phyloP scores from a whole-genome alignment of 139 green algal species.

The Yamagishiella unicocca region DNA sequence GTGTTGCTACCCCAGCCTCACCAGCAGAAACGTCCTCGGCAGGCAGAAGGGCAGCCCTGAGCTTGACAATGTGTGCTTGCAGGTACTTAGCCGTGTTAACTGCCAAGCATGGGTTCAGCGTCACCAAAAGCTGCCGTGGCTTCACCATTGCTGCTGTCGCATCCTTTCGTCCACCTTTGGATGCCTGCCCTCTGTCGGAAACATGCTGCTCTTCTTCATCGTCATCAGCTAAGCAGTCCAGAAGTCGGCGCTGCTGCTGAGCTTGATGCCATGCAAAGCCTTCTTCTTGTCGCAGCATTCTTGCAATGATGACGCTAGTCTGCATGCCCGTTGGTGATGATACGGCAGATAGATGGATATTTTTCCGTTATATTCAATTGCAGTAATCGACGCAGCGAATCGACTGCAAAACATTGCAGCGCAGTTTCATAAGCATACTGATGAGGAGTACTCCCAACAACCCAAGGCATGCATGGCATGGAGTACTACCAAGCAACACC shows the following conservation, averaged over 20 bases:
- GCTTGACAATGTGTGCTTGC: background rate
- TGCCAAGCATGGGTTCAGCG: slow-evolving; percentile 29
- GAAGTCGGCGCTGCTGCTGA: background rate
- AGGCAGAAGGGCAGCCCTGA: background rate
- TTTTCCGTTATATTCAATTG: background rate
- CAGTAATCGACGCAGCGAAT: background rate
- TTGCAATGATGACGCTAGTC: background rate
- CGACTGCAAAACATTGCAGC: background rate
- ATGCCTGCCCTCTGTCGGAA: background rate
- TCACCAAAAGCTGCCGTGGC: slow-evolving; percentile 44
- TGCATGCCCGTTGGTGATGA: background rate
- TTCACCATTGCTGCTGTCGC: background rate
- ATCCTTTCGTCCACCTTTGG: too few species aligned
- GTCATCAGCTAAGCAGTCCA: background rate
- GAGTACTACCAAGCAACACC: too few species aligned
- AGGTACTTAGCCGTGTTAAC: background rate
- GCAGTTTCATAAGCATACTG: background rate
- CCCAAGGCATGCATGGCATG: background rate
- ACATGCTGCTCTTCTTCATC: background rate
- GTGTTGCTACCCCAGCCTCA: background rate
- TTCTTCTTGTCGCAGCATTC: slow-evolving; percentile 5
- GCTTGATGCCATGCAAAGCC: background rate
- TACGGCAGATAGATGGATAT: background rate
- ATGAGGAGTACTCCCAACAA: background rate
- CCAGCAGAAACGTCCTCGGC: background rate